phyloP scores from a whole-genome alignment of 352 stramenopile genomes.

The Phytophthora pseudosyringae region DNA sequence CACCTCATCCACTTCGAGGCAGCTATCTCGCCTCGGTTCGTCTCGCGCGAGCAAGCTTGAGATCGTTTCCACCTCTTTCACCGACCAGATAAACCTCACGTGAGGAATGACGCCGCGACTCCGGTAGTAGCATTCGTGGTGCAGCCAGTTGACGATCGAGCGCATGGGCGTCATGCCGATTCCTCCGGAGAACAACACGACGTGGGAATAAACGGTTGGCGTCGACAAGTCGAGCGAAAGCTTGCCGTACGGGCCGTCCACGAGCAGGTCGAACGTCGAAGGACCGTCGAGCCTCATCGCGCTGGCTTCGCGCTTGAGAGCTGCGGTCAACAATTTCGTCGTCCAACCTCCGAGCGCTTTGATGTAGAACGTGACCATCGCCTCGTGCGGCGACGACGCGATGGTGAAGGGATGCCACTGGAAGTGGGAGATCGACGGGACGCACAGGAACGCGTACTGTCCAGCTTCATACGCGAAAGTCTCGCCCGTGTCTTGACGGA shows the following conservation, averaged over 20 bases:
- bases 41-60: constrained; percentile 38
- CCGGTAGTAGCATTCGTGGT: constrained; percentile 36
- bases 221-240: constrained; percentile 50
- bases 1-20: constrained; percentile 42
- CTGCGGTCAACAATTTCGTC: constrained; percentile 46
- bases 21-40: constrained; percentile 38
- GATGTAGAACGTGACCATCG: constrained; percentile 75
- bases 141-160: constrained; percentile 51
- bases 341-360: constrained; percentile 72
- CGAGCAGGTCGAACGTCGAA: constrained; percentile 41
- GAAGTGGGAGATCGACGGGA: constrained; percentile 65
- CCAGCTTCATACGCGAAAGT: constrained; percentile 51
- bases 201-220: constrained; percentile 51
- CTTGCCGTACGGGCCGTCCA: constrained; percentile 62
- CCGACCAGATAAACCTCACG: constrained; percentile 61
- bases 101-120: constrained; percentile 43
- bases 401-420: constrained; percentile 93
- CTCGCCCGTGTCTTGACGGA: constrained; percentile 44
- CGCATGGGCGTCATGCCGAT: constrained; percentile 66
- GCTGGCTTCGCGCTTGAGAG: constrained; percentile 43
- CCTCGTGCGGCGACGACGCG: constrained; percentile 72
- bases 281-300: constrained; percentile 33
- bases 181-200: constrained; percentile 53
- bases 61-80: constrained; percentile 53
- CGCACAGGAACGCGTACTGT: constrained; percentile 84